Evolutionary conservation across 208 protist species (phyloP), one percentile per base, ranked within the genome.

Genomic region (Angomonas deanei): DNA sequence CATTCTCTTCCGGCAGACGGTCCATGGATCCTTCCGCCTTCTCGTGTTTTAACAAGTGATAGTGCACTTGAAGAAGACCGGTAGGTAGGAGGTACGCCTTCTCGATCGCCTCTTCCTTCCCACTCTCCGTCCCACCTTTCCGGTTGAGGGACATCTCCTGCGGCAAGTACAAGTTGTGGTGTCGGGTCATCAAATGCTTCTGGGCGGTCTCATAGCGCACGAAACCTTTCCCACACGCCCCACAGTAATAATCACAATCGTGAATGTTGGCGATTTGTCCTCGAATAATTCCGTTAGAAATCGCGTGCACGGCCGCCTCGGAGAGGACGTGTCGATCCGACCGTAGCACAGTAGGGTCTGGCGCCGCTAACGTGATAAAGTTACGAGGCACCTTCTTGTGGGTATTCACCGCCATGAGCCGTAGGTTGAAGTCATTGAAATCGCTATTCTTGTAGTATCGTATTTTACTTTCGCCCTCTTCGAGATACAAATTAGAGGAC

Each of bases 11-110:
- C n/a, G n/a, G n/a, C n/a, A n/a, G n/a, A n/a, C n/a, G n/a, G n/a
- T n/a, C n/a, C n/a, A n/a, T n/a, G n/a, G n/a, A n/a, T n/a, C n/a
- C n/a, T n/a, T n/a, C n/a, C n/a, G n/a, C n/a, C n/a, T n/a, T n/a
- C n/a, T n/a, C n/a, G n/a, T n/a, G n/a, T n/a, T n/a, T n/a, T n/a
- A n/a, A n/a, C n/a, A n/a, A n/a, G n/a, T n/a, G n/a, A n/a, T n/a
- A n/a, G n/a, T n/a, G n/a, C 28, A 84, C 64, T 19, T 88, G 74
- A 19, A 81, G 46, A 30, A 50, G 0, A 8, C 46, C n/a, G 49
- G 80, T 74, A 0, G 85, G 79, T 27, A 92, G 64, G 64, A 82
- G 88, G 8, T 5, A 42, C 15, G 19, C 42, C 42, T 5, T 19
- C 19, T 50, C 23, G 13, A 50, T 50, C 42, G 17, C 42, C 42